Percentiles rank a stretch among this genome's conserved stretches.
Evolutionary conservation across 345 rosid genomes (phyloP).

Genomic region (Murraya koenigii): DNA sequence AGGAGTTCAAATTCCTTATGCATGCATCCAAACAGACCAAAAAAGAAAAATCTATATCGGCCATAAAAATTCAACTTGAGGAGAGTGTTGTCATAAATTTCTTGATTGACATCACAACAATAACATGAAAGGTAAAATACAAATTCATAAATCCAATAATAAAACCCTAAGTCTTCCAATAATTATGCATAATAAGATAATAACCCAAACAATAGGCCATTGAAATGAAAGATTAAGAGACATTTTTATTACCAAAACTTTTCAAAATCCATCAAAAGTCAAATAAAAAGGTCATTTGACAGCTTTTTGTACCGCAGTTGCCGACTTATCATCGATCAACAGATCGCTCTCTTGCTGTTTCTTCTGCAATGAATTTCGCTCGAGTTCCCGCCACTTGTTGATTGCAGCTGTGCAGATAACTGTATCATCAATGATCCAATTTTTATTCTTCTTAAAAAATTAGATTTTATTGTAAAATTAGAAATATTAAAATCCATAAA

Average conservation of each 20-base stretch:
- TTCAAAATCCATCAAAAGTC: not conserved
- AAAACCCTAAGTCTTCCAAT: not conserved
- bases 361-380: slow-evolving; percentile 45
- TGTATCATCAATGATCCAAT: slow-evolving; percentile 16
- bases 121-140: not conserved
- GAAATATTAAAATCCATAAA: not conserved
- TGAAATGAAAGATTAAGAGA: not conserved
- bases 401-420: slow-evolving; percentile 58
- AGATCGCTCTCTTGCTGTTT: slow-evolving; percentile 28
- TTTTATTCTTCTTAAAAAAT: not conserved
- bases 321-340: slow-evolving; percentile 25
- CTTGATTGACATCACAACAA: not conserved
- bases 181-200: not conserved
- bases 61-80: not conserved
- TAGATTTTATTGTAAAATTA: not conserved
- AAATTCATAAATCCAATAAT: not conserved
- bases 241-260: not conserved
- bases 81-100: not conserved
- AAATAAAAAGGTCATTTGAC: slow-evolving; percentile 31
- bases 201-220: not conserved
- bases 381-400: slow-evolving; percentile 73
- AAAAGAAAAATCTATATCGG: not conserved
- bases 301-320: slow-evolving; percentile 33
- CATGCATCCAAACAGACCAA: not conserved
- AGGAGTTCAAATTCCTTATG: not conserved